Evolutionary conservation across 2,329 filamentous ascomycete species (phyloP).

Genomic region (Aaosphaeria arxii): DNA sequence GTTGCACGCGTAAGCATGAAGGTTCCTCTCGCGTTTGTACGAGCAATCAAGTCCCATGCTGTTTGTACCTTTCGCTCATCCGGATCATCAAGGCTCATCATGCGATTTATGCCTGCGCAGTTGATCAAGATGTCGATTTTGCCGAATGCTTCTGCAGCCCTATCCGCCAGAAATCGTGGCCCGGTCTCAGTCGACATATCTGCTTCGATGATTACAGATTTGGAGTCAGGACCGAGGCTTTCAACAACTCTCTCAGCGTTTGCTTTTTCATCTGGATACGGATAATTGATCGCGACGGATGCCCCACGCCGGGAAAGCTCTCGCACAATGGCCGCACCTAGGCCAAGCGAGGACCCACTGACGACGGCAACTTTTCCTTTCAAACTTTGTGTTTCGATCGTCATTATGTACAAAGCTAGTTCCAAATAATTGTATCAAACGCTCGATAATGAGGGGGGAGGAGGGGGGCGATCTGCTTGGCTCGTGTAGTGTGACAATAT

Average conservation of each 20-base stretch:
- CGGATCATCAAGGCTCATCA: slow-evolving; percentile 24
- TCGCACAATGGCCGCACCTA: slow-evolving; percentile 43
- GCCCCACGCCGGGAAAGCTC: slow-evolving; percentile 42
- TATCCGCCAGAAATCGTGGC: slow-evolving; percentile 2
- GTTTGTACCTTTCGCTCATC: slow-evolving; percentile 38
- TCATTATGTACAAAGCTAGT: neutral
- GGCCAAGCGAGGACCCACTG: slow-evolving; percentile 28
- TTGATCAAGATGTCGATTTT: slow-evolving; percentile 42
- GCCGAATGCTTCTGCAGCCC: slow-evolving; percentile 20
- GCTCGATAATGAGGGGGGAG: too few relatives aligned
- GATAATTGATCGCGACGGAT: slow-evolving; percentile 51
- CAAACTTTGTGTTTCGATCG: neutral
- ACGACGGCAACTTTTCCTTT: neutral
- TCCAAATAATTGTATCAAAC: neutral
- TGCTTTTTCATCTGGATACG: slow-evolving; percentile 24
- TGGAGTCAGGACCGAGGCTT: neutral
- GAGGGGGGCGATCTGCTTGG: too few relatives aligned
- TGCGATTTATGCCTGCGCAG: slow-evolving; percentile 27
- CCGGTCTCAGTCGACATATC: slow-evolving; percentile 28
- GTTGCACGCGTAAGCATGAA: slow-evolving; percentile 43
- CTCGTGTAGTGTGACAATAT: too few relatives aligned
- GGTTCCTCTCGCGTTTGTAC: slow-evolving; percentile 42
- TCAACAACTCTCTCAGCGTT: slow-evolving; percentile 25
- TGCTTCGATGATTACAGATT: slow-evolving; percentile 32
- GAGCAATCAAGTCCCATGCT: slow-evolving; percentile 41